Evolutionary conservation across 495 filamentous ascomycete species (phyloP).

Genomic region (Penicillium riverlandense): DNA sequence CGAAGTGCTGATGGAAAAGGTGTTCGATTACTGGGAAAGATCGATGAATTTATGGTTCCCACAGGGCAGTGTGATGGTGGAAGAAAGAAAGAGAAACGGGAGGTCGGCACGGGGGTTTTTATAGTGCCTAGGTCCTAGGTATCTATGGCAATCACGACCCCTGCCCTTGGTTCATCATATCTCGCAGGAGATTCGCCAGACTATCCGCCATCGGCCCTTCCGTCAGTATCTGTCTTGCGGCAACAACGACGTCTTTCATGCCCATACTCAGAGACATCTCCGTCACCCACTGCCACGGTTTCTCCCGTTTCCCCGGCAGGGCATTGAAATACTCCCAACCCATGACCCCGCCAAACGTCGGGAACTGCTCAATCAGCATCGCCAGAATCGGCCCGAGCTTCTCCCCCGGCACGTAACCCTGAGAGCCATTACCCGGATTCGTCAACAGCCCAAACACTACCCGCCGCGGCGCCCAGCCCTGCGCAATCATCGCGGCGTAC

Average conservation of each 20-base stretch:
- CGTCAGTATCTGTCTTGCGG: conserved; percentile 21
- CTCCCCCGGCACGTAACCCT: conserved; percentile 48
- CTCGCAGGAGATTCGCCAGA: conserved; percentile 23
- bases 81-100: no score
- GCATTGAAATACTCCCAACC: conserved; percentile 86
- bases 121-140: no score
- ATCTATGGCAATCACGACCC: background rate
- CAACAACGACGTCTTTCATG: conserved; percentile 33
- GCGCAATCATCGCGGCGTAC: conserved; percentile 56
- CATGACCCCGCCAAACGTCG: conserved; percentile 71
- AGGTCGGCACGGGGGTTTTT: no score
- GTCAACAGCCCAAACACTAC: conserved; percentile 70
- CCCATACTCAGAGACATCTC: conserved; percentile 47
- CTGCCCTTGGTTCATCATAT: conserved; percentile 24
- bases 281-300: conserved; percentile 68
- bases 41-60: no score
- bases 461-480: conserved; percentile 58
- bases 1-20: no score
- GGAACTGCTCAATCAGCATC: conserved; percentile 42
- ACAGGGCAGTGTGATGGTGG: no score
- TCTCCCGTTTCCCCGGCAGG: conserved; percentile 44
- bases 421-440: conserved; percentile 55
- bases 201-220: conserved; percentile 20
- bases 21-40: no score
- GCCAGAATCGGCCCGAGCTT: conserved; percentile 37